Evolutionary conservation across 495 filamentous ascomycete genomes (phyloP).

Genomic region (Penicillium cataractarum): DNA sequence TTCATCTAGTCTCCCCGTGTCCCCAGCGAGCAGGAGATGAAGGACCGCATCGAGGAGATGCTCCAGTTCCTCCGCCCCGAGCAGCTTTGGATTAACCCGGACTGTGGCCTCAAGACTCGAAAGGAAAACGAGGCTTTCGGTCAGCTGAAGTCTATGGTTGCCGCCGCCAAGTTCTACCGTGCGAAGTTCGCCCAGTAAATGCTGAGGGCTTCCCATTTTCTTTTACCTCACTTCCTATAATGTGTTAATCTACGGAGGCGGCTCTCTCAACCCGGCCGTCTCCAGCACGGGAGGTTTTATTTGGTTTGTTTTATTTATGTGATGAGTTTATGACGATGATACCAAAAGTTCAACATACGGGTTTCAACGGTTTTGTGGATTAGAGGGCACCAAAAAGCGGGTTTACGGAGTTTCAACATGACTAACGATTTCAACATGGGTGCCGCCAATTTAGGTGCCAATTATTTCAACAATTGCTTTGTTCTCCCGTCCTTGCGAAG

Average conservation of each 20-base stretch:
- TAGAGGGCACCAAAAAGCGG: slow-evolving; percentile 53
- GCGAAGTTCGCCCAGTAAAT: slow-evolving; percentile 72
- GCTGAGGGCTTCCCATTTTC: slow-evolving; percentile 18
- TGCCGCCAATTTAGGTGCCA: slow-evolving; percentile 43
- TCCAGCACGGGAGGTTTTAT: slow-evolving; percentile 35
- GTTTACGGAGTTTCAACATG: slow-evolving; percentile 57
- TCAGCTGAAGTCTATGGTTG: slow-evolving; percentile 63
- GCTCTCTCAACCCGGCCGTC: slow-evolving; percentile 50
- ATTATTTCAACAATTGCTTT: slow-evolving; percentile 39
- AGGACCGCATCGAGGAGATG: slow-evolving; percentile 96
- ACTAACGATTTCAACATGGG: slow-evolving; percentile 66
- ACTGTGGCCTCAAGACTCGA: slow-evolving; percentile 98
- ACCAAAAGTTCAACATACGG: slow-evolving; percentile 58
- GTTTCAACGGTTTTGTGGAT: slow-evolving; percentile 44
- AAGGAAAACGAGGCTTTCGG: slow-evolving; percentile 95
- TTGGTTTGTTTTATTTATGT: slow-evolving; percentile 30
- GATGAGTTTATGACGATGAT: slow-evolving; percentile 55
- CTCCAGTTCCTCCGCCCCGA: slow-evolving; percentile 89
- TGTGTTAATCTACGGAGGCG: slow-evolving; percentile 39
- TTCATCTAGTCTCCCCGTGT: slow-evolving; percentile 75
- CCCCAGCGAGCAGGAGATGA: slow-evolving; percentile 93
- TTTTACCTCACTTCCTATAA: slow-evolving; percentile 24
- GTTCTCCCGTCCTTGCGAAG: slow-evolving; percentile 27
- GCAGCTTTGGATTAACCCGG: slow-evolving; percentile 98
- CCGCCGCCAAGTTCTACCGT: slow-evolving; percentile 95